Percentiles rank a stretch among this genome's conserved stretches.
phyloP scores from a whole-genome alignment of 2,329 filamentous ascomycete genomes.

The Nannizziopsis arthrosporioides region DNA sequence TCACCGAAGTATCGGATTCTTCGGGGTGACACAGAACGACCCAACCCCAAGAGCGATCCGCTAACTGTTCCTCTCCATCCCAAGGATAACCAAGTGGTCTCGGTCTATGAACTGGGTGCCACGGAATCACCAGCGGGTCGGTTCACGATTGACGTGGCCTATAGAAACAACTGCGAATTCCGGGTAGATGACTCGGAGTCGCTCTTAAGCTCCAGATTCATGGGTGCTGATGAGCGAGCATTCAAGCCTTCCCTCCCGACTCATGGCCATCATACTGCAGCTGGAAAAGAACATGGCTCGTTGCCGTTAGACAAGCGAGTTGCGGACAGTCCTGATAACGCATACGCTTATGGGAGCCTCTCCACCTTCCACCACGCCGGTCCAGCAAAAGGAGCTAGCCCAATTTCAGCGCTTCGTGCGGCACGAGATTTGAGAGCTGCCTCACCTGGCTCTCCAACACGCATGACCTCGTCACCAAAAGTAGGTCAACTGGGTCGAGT shows the following conservation, averaged over 20 bases:
- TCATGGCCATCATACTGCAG: constrained; percentile 24
- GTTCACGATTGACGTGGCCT: constrained; percentile 68
- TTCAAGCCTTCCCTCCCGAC: constrained; percentile 66
- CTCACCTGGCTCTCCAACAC: constrained; percentile 39
- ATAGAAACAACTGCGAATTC: constrained; percentile 82
- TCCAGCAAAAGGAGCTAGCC: constrained; percentile 65
- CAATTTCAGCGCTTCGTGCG: constrained; percentile 68
- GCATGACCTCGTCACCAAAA: constrained; percentile 37
- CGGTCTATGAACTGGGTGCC: constrained; percentile 68
- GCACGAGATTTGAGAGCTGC: constrained; percentile 44
- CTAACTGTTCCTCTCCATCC: constrained; percentile 60
- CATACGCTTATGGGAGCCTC: constrained; percentile 77
- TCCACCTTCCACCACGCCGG: constrained; percentile 78
- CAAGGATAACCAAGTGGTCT: constrained; percentile 51
- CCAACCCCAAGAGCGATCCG: constrained; percentile 50
- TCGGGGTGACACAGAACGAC: constrained; percentile 43
- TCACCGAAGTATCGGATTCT: constrained; percentile 70
- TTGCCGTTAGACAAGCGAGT: constrained; percentile 51
- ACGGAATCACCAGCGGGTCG: constrained; percentile 79
- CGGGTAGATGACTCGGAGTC: constrained; percentile 84
- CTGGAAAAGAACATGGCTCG: constrained; percentile 54
- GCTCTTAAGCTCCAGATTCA: constrained; percentile 80
- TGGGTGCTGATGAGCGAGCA: constrained; percentile 78
- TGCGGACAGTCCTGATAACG: constrained; percentile 46
- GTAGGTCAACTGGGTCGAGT: constrained; percentile 39